Evolutionary conservation across 495 filamentous ascomycete genomes (phyloP), one percentile per base, ranked within the genome.

Genomic region (Penicillium manginii): DNA sequence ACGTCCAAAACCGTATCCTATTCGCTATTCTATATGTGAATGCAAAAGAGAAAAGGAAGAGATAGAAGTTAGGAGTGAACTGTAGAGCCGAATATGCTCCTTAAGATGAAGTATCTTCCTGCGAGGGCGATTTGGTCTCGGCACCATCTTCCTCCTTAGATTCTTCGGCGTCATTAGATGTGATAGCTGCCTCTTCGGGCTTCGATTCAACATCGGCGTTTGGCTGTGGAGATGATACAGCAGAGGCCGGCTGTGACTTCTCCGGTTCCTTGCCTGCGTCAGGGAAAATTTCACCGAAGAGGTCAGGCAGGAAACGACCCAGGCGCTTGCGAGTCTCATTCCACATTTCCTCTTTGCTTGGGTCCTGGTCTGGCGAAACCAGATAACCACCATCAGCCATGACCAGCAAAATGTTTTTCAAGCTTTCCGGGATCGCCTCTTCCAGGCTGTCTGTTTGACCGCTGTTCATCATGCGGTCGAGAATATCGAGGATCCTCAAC

Each of bases 321-420:
- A 99, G 83, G 50, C 93, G 80, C 70, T 90, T 93, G 85, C 91
- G 92, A 10, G 94, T 98, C 39, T 81, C 81, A 9, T 73, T 70
- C 73, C 84, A 89, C 17, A 80, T 84, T 77, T 68, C 69, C 61
- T 69, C 73, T 52, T 77, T 81, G 68, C 67, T 74, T 9, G 74
- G 54, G 47, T 79, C 73, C 58, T 76, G 70, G 8, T 71, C 66
- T 32, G 85, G 85, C 6, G 91, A 88, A 0, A 91, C 86, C 7
- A 99, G 84, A 62, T 91, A 93, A 29, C 91, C 93, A 39, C 88
- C 91, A 68, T 86, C 92, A 2, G 91, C 85, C 94, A 99, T 98
- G 62, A 99, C 93, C 14, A 98, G 81, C 14, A 99, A 80, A 52
- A 98, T 91, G 60, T 99, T 99, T 75, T 98, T 99, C 59, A 99